A percentile compares a stretch with the other conserved stretches of the same genome.
These are phyloP conservation scores for Annona squamosa DNA, from an alignment of 164 flowering plant genomes.

Conservation along the genomic window DNA sequence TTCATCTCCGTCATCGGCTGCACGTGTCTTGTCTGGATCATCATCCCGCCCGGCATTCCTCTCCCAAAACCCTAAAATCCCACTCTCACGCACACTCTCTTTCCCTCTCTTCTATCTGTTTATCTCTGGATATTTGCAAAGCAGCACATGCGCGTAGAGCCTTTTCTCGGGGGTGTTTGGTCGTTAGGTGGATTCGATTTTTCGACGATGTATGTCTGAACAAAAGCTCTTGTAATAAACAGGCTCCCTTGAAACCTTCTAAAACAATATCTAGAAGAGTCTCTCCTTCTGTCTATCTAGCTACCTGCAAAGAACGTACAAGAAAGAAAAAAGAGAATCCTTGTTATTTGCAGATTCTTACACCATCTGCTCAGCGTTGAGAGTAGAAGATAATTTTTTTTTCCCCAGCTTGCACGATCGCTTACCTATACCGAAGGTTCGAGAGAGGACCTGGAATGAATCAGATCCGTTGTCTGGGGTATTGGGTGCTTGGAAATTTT, in stretches of 20 bases:
- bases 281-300: neutral
- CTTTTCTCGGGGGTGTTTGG: neutral
- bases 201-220: conserved; percentile 3
- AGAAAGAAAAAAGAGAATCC: neutral
- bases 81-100: too few relatives aligned
- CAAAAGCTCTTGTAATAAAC: neutral
- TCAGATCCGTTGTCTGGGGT: conserved; percentile 8
- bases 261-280: neutral
- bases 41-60: conserved; percentile 22
- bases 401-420: neutral
- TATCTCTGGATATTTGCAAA: neutral
- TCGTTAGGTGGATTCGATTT: conserved; percentile 1
- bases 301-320: neutral
- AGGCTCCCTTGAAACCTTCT: conserved; percentile 1
- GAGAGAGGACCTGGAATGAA: neutral
- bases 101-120: neutral
- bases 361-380: neutral
- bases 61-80: neutral
- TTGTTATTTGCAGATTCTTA: neutral
- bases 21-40: conserved; percentile 23
- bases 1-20: conserved; percentile 15
- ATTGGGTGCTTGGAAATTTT: neutral
- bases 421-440: neutral
- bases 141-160: neutral
- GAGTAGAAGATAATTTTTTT: neutral